These are phyloP conservation scores for Cucumis cinereus DNA, from an alignment of 306 rosid species.

Conservation along the genomic window DNA sequence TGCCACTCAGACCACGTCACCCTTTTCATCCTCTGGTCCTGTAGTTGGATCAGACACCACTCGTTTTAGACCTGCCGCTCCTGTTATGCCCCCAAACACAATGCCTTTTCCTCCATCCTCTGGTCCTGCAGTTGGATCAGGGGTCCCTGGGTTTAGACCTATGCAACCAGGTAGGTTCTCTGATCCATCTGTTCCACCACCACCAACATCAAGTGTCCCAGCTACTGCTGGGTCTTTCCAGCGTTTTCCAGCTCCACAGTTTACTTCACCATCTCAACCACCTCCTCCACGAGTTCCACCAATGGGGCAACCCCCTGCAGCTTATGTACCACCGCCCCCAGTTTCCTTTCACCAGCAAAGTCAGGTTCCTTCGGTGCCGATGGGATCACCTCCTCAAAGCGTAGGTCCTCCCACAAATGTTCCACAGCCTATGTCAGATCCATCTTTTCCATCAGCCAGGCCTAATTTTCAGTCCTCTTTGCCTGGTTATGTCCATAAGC, in stretches of 20 bases:
- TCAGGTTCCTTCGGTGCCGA: constrained; percentile 43
- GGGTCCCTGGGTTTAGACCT: constrained; percentile 48
- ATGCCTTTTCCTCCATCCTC: constrained; percentile 30
- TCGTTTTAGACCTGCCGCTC: constrained; percentile 39
- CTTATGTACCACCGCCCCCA: constrained; percentile 37
- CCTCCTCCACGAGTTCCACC: constrained; percentile 29
- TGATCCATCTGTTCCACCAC: constrained; percentile 73
- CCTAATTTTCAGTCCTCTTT: constrained; percentile 47
- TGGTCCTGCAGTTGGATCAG: constrained; percentile 37
- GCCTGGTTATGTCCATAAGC: constrained; percentile 57
- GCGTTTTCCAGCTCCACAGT: constrained; percentile 46
- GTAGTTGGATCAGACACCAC: constrained; percentile 51
- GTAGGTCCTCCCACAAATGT: constrained; percentile 29
- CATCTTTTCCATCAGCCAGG: constrained; percentile 29
- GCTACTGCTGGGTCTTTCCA: constrained; percentile 38
- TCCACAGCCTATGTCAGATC: constrained; percentile 31
- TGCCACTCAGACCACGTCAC: constrained; percentile 36
- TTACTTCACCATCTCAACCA: constrained; percentile 31
- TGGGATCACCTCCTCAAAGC: constrained; percentile 56
- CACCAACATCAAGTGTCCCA: constrained; percentile 34
- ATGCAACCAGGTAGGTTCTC: constrained; percentile 43
- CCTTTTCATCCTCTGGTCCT: constrained; percentile 64
- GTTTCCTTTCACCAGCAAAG: constrained; percentile 33
- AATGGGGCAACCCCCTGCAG: constrained; percentile 31
- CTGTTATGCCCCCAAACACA: constrained; percentile 30